Percentiles rank a stretch among this genome's conserved stretches.
These are phyloP conservation scores for Colletotrichum karsti DNA, from an alignment of 2,329 filamentous ascomycete species.

Conservation along the genomic window DNA sequence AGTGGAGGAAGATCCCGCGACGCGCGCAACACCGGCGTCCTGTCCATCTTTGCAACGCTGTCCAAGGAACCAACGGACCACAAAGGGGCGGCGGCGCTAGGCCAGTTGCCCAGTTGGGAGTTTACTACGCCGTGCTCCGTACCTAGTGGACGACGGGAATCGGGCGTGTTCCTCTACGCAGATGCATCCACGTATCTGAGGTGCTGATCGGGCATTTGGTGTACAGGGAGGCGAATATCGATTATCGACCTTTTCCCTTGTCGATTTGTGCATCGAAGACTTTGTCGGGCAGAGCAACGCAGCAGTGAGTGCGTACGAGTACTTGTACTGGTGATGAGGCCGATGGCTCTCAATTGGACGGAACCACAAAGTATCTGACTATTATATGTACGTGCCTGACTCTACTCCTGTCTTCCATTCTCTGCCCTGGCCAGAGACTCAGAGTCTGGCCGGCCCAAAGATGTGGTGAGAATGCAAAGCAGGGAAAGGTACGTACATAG, in stretches of 20 bases:
- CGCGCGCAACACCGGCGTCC: conserved; percentile 13
- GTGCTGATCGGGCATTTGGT: background rate
- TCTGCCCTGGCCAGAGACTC: too few species aligned
- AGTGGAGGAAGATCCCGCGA: conserved; percentile 14
- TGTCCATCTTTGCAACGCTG: background rate
- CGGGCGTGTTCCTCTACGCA: background rate
- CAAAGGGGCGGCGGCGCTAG: conserved; percentile 6
- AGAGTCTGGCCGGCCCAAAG: background rate
- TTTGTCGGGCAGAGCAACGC: too few species aligned
- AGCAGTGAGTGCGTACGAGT: too few species aligned
- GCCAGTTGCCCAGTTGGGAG: background rate
- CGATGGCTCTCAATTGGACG: background rate
- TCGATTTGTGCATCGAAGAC: too few species aligned
- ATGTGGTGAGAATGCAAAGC: background rate
- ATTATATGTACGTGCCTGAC: background rate
- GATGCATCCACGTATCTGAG: conserved; percentile 1
- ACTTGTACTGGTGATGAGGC: background rate
- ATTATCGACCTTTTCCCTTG: too few species aligned
- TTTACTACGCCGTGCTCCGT: background rate
- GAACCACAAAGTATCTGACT: conserved; percentile 3
- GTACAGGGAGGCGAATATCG: background rate
- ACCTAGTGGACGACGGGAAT: background rate
- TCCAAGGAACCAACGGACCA: conserved; percentile 8
- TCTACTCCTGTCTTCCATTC: too few species aligned
- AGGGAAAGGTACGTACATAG: background rate